Base-by-base conservation (phyloP, 257 asterid genomes). In the Agastache rugosa region DNA sequence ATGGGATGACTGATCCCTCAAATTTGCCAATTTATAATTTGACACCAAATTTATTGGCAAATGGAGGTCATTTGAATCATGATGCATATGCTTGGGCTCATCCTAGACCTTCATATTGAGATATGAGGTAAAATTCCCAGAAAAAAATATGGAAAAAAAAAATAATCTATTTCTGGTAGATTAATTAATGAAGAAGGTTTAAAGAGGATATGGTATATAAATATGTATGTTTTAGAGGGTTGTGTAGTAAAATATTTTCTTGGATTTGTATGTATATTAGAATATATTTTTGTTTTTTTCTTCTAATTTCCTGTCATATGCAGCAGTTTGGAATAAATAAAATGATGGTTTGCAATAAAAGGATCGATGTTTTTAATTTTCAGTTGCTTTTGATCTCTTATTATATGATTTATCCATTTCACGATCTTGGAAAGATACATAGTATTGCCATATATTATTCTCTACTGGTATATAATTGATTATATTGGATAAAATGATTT, bases 1-100 rank as follows among this genome's bases (percentile, higher is more conserved):
- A 71, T 25, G 82, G 86, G 63, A 48, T 80, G 73, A 54, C 19
- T 37, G 84, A 79, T 20, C 84, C 84, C 17, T 75, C 85, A 60
- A 67, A 76, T 63, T 72, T 77, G 66, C 79, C 81, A 12, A 76
- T 73, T 15, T 81, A 84, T 63, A 81, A 78, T 81, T 76, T 81
- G 77, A 67, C 85, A 2, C 85, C 88, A 44, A 84, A 76, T 81
- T 73, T 84, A 5, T 59, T 78, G 69, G 69, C 78, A 12, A 84
- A 84, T 84, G 84, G 82, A 44, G 78, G 82, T 8, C 81, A 81
- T 66, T 69, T 84, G 77, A 79, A 77, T 59, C 85, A 84, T 59
- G 86, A 81, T 73, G 84, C 86, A 35, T 84, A 78, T 80, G 83
- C 53, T 79, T 84, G 86, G 86, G 58, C 82, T 39, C 85, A 81